Base-by-base conservation (phyloP, 73 alveolate species). In the Paramecium sonneborni region DNA sequence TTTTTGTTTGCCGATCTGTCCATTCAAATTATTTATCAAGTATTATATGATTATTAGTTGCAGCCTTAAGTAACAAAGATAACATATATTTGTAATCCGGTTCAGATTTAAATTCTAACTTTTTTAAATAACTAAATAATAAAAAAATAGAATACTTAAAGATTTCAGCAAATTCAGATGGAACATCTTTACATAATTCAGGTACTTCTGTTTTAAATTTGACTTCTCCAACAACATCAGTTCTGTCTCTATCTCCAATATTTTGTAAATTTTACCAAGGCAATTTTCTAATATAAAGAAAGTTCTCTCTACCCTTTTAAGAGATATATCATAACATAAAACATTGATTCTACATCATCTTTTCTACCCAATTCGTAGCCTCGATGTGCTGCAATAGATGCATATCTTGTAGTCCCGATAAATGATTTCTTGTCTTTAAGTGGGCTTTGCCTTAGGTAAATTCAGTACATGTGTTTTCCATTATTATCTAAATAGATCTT, bases 331-430 rank as follows among this genome's bases (percentile, higher is more conserved):
- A 95, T 52, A 26, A 93, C 95, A 94, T 94, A 95, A 35, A 93
- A 93, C 18, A 92, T 87, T 28, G 95, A 41, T 72, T 95, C 97
- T n/a, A 95, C 76, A 93, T 95, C 97, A 95, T 95, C 97, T 85
- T 96, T 93, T 68, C 97, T 39, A 48, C 97, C 92, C 43, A 93
- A 95, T 57, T 95, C 98, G 79, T 41, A 32, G 35, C 97, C 98
- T 86, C 92, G 92, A 57, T 93, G 96, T 10, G 98, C 96, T 70
- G 92, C 93, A 35, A 95, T 95, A 10, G 97, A 94, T 12, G 98
- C 98, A 95, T 95, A 95, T 85, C 97, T 82, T 35, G 98, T 95
- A 20, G 97, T 93, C 15, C 97, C 97, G 24, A 68, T 87, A 26
- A 87, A 68, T 0, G 87, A 62, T 68, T 87, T 87, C 26, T 85